phyloP scores from a whole-genome alignment of 2,329 filamentous ascomycete genomes.

The Aspergillus tamarii region DNA sequence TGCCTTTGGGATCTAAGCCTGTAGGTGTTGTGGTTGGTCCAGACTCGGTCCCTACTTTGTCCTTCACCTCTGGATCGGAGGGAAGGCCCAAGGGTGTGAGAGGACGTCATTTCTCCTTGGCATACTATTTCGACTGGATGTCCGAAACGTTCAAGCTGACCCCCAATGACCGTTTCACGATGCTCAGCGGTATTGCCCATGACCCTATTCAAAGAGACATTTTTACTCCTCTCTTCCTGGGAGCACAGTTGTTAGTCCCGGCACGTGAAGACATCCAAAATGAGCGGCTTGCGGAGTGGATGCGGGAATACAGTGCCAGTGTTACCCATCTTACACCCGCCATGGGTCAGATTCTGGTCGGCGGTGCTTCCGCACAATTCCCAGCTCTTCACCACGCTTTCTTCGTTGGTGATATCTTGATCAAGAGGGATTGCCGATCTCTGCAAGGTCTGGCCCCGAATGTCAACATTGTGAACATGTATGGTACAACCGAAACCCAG shows the following conservation, averaged over 20 bases:
- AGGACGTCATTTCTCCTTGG: constrained; percentile 82
- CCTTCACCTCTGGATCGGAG: constrained; percentile 73
- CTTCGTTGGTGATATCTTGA: constrained; percentile 90
- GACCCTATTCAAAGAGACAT: constrained; percentile 69
- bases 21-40: constrained; percentile 81
- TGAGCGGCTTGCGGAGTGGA: constrained; percentile 86
- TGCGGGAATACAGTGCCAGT: constrained; percentile 72
- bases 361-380: constrained; percentile 76
- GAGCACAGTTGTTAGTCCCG: constrained; percentile 77
- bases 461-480: constrained; percentile 79
- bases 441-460: constrained; percentile 78
- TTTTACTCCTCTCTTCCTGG: constrained; percentile 87
- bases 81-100: constrained; percentile 84
- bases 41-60: constrained; percentile 77
- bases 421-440: constrained; percentile 76
- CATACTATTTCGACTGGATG: constrained; percentile 95
- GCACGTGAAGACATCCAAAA: constrained; percentile 82
- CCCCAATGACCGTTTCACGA: constrained; percentile 74
- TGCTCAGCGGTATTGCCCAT: constrained; percentile 80
- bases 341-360: constrained; percentile 94
- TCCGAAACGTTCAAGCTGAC: constrained; percentile 76
- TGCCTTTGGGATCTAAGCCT: constrained; percentile 56
- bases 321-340: constrained; percentile 91
- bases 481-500: constrained; percentile 84
- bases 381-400: constrained; percentile 77